A percentile compares a stretch with the other conserved stretches of the same genome.
phyloP scores from a whole-genome alignment of 768 basidiomycete genomes.

The Phlegmacium glaucopus region DNA sequence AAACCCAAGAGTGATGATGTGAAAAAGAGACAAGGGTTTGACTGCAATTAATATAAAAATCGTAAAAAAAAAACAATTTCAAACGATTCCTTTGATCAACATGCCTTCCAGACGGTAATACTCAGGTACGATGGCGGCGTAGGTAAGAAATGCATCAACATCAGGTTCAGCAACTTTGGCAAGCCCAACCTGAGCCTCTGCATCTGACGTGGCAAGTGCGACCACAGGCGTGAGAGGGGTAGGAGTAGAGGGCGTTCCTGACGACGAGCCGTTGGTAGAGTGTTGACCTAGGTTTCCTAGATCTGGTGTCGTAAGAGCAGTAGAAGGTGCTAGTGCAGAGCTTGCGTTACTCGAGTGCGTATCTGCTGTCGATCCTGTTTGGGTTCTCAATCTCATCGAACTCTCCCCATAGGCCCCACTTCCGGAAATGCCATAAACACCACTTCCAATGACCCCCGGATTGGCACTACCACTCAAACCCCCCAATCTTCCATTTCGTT shows the following conservation, averaged over 20 bases:
- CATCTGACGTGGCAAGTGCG: constrained; percentile 67
- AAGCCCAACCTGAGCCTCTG: constrained; percentile 71
- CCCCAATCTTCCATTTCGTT: constrained; percentile 27
- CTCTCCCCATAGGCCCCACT: constrained; percentile 39
- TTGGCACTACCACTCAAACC: constrained; percentile 2
- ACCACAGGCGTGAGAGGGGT: constrained; percentile 66
- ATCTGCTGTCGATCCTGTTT: constrained; percentile 44
- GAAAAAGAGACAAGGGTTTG: too few species aligned
- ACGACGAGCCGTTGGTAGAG: constrained; percentile 28
- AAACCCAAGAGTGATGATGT: too few species aligned
- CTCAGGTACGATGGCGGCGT: constrained; percentile 83
- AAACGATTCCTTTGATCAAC: constrained; percentile 62
- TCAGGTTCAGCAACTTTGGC: constrained; percentile 85
- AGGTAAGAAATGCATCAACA: constrained; percentile 79
- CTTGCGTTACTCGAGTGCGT: constrained; percentile 29
- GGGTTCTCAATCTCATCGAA: constrained; percentile 46
- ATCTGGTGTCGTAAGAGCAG: constrained; percentile 66
- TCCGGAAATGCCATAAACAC: constrained; percentile 25
- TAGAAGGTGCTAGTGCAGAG: constrained; percentile 27
- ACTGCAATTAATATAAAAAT: too few species aligned
- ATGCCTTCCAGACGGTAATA: constrained; percentile 78
- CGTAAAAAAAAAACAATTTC: constrained; percentile 7
- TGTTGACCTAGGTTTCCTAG: constrained; percentile 21
- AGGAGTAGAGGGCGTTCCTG: constrained; percentile 45
- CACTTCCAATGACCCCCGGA: constrained; percentile 9